A percentile compares a stretch with the other conserved stretches of the same genome.
These are phyloP conservation scores for Talaromyces sp. DNA, from an alignment of 2,329 filamentous ascomycete species.

Conservation along the genomic window DNA sequence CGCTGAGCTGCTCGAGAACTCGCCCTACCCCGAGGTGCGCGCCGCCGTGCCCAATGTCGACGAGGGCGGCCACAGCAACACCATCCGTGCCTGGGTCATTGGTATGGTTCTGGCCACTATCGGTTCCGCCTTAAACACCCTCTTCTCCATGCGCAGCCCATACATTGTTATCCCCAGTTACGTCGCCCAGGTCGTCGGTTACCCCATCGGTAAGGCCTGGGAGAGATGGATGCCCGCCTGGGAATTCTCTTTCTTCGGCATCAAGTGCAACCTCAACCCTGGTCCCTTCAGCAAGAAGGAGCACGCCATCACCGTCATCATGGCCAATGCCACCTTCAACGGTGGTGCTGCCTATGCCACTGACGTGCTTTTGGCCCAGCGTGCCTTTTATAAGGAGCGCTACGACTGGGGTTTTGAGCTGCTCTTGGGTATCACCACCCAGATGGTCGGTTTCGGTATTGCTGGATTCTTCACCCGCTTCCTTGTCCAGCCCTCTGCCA, in stretches of 20 bases:
- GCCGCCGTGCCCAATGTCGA: slow-evolving; percentile 61
- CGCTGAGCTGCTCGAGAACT: slow-evolving; percentile 58
- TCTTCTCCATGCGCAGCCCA: slow-evolving; percentile 54
- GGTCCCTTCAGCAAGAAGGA: slow-evolving; percentile 45
- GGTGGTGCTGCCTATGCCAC: slow-evolving; percentile 60
- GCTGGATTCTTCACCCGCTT: slow-evolving; percentile 63
- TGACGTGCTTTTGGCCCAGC: slow-evolving; percentile 65
- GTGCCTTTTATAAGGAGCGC: slow-evolving; percentile 64
- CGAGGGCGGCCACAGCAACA: slow-evolving; percentile 59
- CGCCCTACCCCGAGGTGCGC: slow-evolving; percentile 62
- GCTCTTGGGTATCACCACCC: slow-evolving; percentile 61
- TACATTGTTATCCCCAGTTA: slow-evolving; percentile 56
- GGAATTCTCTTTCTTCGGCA: slow-evolving; percentile 31
- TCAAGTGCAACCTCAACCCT: slow-evolving; percentile 35
- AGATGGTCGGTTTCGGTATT: slow-evolving; percentile 64
- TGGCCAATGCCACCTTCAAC: slow-evolving; percentile 63
- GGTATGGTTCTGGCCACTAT: slow-evolving; percentile 56
- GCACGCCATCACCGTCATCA: slow-evolving; percentile 40
- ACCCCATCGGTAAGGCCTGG: slow-evolving; percentile 44
- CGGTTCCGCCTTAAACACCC: slow-evolving; percentile 56
- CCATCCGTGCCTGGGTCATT: slow-evolving; percentile 59
- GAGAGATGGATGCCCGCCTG: slow-evolving; percentile 31
- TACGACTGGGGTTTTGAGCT: slow-evolving; percentile 63
- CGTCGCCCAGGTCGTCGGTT: slow-evolving; percentile 57
- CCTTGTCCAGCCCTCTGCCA: slow-evolving; percentile 52